These are phyloP conservation scores for Phytophthora colocasiae DNA, from an alignment of 352 stramenopile genomes.

Conservation along the genomic window DNA sequence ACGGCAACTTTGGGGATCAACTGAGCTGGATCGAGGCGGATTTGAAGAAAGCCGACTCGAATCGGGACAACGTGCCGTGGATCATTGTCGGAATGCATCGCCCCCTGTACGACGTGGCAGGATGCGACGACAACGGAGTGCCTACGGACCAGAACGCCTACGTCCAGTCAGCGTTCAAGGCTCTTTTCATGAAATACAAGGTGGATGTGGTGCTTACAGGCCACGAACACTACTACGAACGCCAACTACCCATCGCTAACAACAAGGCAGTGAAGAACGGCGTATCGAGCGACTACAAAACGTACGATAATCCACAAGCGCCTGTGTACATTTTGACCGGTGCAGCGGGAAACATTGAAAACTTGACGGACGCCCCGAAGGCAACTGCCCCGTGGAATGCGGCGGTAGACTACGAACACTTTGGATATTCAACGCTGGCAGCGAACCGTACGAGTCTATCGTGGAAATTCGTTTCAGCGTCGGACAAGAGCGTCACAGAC, in stretches of 20 bases:
- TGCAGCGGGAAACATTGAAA: conserved; percentile 32
- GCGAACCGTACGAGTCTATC: conserved; percentile 36
- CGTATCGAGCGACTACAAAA: conserved; percentile 42
- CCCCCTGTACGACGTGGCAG: conserved; percentile 45
- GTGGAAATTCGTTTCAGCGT: conserved; percentile 39
- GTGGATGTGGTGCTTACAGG: conserved; percentile 53
- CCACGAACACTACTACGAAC: conserved; percentile 58
- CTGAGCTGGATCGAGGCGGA: conserved; percentile 57
- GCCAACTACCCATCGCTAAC: conserved; percentile 47
- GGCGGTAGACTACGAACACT: conserved; percentile 32
- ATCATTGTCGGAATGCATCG: conserved; percentile 60
- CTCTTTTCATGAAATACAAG: conserved; percentile 59
- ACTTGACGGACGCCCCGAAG: conserved; percentile 28
- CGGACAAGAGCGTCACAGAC: conserved; percentile 29
- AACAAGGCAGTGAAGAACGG: conserved; percentile 38
- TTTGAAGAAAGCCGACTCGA: conserved; percentile 42
- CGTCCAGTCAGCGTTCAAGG: conserved; percentile 55
- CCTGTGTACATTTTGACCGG: conserved; percentile 56
- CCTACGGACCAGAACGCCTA: conserved; percentile 10
- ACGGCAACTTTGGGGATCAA: conserved; percentile 45
- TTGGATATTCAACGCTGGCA: conserved; percentile 37
- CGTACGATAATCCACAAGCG: conserved; percentile 49
- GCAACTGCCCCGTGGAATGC: conserved; percentile 36
- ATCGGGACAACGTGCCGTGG: conserved; percentile 51
- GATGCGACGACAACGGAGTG: conserved; percentile 17